Evolutionary conservation across 2,329 filamentous ascomycete genomes (phyloP).

Genomic region (Fusarium sambucinum): DNA sequence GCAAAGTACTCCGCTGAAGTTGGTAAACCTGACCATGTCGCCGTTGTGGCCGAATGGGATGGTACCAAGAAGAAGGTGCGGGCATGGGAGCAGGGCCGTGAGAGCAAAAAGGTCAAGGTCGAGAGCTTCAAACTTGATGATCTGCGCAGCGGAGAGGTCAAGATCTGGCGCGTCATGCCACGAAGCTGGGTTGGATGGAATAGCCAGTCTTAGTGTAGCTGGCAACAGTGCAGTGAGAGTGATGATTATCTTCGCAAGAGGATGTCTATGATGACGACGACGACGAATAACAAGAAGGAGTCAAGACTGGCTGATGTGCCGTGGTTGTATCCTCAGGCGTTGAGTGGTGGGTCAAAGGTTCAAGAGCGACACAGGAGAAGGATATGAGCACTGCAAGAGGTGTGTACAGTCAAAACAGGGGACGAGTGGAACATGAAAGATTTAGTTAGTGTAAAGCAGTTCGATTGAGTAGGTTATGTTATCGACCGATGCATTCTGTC

Average conservation of each 20-base stretch:
- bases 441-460: slow-evolving; percentile 49
- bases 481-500: slow-evolving; percentile 45
- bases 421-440: slow-evolving; percentile 31
- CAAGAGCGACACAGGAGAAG: slow-evolving; percentile 25
- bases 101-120: slow-evolving; percentile 91
- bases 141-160: slow-evolving; percentile 91
- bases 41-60: slow-evolving; percentile 94
- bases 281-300: slow-evolving; percentile 30
- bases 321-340: slow-evolving; percentile 30
- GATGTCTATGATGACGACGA: slow-evolving; percentile 33
- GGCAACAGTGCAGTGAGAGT: slow-evolving; percentile 32
- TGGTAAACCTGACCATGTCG: slow-evolving; percentile 90
- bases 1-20: slow-evolving; percentile 92
- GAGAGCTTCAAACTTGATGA: slow-evolving; percentile 97
- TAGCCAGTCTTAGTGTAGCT: slow-evolving; percentile 64
- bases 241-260: slow-evolving; percentile 21
- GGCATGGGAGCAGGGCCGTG: slow-evolving; percentile 93
- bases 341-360: slow-evolving; percentile 29
- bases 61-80: slow-evolving; percentile 98
- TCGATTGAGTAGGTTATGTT: slow-evolving; percentile 50
- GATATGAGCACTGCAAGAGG: slow-evolving; percentile 22
- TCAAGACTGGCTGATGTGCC: slow-evolving; percentile 21
- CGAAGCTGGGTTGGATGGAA: slow-evolving; percentile 94
- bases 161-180: slow-evolving; percentile 96
- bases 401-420: slow-evolving; percentile 16